phyloP scores from a whole-genome alignment of 768 basidiomycete species.

The Scleroderma citrinum region DNA sequence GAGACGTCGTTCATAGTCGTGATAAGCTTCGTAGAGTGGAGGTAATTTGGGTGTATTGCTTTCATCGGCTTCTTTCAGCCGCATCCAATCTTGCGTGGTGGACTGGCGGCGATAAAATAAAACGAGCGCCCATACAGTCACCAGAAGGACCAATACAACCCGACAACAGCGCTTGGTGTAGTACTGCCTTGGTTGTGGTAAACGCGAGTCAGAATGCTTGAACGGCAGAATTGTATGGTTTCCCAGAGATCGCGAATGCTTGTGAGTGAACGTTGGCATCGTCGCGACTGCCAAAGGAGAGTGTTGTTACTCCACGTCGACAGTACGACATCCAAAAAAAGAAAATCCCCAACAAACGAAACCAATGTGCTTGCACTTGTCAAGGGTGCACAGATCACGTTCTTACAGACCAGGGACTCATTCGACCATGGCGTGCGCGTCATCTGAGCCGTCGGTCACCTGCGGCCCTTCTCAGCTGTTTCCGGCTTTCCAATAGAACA shows the following conservation, averaged over 20 bases:
- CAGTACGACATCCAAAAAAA: too few species aligned
- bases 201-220: background rate
- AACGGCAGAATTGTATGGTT: background rate
- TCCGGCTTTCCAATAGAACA: too few species aligned
- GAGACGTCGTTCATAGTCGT: conserved; percentile 37
- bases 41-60: conserved; percentile 21
- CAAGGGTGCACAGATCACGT: too few species aligned
- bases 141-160: conserved; percentile 7
- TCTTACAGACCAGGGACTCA: too few species aligned
- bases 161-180: conserved; percentile 3
- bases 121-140: conserved; percentile 11
- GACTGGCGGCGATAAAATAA: conserved; percentile 9
- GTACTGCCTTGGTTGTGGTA: background rate
- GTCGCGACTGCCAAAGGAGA: too few species aligned
- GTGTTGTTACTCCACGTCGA: too few species aligned
- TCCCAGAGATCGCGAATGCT: background rate
- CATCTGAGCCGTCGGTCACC: too few species aligned
- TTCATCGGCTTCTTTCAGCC: conserved; percentile 2
- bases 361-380: too few species aligned
- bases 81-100: background rate
- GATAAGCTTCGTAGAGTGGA: conserved; percentile 41
- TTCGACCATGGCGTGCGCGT: too few species aligned
- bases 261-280: background rate
- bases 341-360: too few species aligned
- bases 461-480: too few species aligned